These are phyloP conservation scores for Plasmopara muralis DNA, from an alignment of 352 stramenopile genomes.

Conservation along the genomic window DNA sequence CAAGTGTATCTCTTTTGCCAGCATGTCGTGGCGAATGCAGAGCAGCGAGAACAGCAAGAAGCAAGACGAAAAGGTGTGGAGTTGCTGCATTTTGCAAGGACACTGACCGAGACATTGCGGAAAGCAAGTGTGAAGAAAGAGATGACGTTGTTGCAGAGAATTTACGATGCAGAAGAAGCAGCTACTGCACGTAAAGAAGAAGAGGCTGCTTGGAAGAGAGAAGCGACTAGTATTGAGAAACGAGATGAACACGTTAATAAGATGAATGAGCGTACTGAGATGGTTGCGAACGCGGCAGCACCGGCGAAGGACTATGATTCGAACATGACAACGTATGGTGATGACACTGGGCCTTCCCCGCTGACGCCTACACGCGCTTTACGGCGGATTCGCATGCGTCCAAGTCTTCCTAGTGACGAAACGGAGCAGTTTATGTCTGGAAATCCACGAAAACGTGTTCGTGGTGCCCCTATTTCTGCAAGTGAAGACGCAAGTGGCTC, in stretches of 20 bases:
- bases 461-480: slow-evolving; percentile 22
- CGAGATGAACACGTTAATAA: slow-evolving; percentile 1
- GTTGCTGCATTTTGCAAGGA: slow-evolving; percentile 67
- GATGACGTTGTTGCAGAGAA: slow-evolving; percentile 41
- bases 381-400: slow-evolving; percentile 41
- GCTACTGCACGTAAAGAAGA: slow-evolving; percentile 16
- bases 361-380: slow-evolving; percentile 47
- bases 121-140: slow-evolving; percentile 71
- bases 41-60: slow-evolving; percentile 40
- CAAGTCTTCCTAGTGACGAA: slow-evolving; percentile 37
- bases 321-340: slow-evolving; percentile 5
- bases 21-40: slow-evolving; percentile 56
- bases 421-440: slow-evolving; percentile 17
- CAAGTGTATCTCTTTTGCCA: slow-evolving; percentile 72
- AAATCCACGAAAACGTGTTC: slow-evolving; percentile 33
- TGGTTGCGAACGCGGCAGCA: slow-evolving; percentile 1
- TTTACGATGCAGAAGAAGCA: slow-evolving; percentile 17
- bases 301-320: slow-evolving; percentile 10
- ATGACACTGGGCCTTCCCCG: slow-evolving; percentile 3
- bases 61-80: slow-evolving; percentile 69
- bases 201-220: background rate
- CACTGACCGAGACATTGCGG: slow-evolving; percentile 60
- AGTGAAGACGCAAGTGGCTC: slow-evolving; percentile 51
- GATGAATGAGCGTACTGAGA: slow-evolving; percentile 4
- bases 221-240: background rate